Percentiles rank a stretch among this genome's conserved stretches.
phyloP scores from a whole-genome alignment of 306 rosid species.

The Argentina anserina region DNA sequence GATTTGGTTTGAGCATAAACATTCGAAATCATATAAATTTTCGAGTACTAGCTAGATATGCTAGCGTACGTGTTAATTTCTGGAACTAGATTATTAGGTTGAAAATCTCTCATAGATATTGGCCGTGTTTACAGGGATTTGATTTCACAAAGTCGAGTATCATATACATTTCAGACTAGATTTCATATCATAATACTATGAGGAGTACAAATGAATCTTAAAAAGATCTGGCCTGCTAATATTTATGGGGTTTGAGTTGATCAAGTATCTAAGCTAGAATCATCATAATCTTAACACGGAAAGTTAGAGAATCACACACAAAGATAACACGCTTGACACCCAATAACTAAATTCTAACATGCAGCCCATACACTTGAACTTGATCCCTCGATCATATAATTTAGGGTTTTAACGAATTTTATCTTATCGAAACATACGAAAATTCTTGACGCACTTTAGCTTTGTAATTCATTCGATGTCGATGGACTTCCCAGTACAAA shows the following conservation, averaged over 20 bases:
- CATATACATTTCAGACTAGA: background rate
- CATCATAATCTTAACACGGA: background rate
- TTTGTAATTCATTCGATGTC: background rate
- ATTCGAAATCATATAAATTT: background rate
- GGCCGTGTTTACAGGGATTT: background rate
- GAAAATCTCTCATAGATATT: background rate
- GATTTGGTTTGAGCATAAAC: slow-evolving; percentile 8
- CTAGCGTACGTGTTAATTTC: no score
- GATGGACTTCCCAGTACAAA: background rate
- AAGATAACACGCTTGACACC: no score
- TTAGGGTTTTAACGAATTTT: background rate
- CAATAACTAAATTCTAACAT: background rate
- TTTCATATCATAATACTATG: background rate
- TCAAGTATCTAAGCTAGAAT: background rate
- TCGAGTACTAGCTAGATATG: background rate
- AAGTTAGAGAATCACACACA: background rate
- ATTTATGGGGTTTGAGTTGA: background rate
- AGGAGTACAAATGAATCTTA: background rate
- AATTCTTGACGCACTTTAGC: background rate
- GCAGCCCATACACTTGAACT: background rate
- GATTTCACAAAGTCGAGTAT: background rate
- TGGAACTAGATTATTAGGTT: background rate
- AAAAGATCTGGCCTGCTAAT: slow-evolving; percentile 10
- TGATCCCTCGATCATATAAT: background rate
- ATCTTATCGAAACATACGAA: background rate